Percentiles rank a stretch among this genome's conserved stretches.
Evolutionary conservation across 2,329 filamentous ascomycete species (phyloP).

Genomic region (Ceratocystis harringtonii): DNA sequence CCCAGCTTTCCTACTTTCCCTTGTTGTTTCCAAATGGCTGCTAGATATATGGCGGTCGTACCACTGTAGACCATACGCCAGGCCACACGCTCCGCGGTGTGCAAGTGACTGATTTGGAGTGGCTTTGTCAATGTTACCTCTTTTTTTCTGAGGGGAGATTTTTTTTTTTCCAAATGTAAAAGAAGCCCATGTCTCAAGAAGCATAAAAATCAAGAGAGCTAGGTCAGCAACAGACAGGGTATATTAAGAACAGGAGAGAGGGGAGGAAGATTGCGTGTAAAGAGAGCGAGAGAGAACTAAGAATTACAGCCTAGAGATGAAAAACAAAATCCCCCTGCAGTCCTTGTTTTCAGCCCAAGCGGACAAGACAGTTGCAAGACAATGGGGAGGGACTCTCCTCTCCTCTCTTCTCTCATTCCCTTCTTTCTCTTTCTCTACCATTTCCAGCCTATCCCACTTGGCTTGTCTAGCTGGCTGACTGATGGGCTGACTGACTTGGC

Average conservation of each 20-base stretch:
- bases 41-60: neutral
- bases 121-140: neutral
- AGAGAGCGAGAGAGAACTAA: neutral
- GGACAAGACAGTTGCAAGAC: slow-evolving; percentile 3
- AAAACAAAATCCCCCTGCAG: neutral
- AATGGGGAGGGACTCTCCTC: neutral
- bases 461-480: neutral
- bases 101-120: neutral
- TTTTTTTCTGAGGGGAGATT: neutral
- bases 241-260: too few relatives aligned
- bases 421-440: neutral
- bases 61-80: too few relatives aligned
- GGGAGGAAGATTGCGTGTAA: too few relatives aligned
- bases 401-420: neutral
- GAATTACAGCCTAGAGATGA: neutral
- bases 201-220: too few relatives aligned
- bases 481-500: neutral
- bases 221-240: too few relatives aligned
- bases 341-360: neutral
- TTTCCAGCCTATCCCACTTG: neutral
- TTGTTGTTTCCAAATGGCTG: neutral
- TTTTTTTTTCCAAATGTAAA: neutral
- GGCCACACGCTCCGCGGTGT: neutral
- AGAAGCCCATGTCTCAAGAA: neutral
- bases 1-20: neutral